Percentiles rank a stretch among this genome's conserved stretches.
Evolutionary conservation across 2,329 filamentous ascomycete species (phyloP).

Genomic region (Penicillium sp.): DNA sequence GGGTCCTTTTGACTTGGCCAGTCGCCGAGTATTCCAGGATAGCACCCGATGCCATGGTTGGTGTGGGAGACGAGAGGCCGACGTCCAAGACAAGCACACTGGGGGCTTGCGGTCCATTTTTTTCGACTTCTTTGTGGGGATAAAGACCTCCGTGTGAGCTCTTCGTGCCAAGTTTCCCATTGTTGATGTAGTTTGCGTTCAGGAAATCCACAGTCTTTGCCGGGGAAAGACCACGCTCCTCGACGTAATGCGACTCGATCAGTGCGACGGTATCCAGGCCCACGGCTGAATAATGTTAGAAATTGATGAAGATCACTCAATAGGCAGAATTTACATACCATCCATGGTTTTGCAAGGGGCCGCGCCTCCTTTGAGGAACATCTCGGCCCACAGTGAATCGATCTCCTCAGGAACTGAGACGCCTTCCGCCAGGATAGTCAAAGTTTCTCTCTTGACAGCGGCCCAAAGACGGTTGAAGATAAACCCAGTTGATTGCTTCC

Average conservation of each 20-base stretch:
- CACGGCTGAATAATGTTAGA: conserved; percentile 30
- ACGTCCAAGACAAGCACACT: conserved; percentile 22
- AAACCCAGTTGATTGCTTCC: conserved; percentile 52
- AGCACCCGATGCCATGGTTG: conserved; percentile 15
- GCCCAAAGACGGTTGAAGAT: conserved; percentile 60
- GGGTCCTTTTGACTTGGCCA: not conserved
- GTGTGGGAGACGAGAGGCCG: conserved; percentile 18
- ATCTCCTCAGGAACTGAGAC: conserved; percentile 52
- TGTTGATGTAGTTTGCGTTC: conserved; percentile 44
- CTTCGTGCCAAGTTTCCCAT: conserved; percentile 51
- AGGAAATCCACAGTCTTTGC: conserved; percentile 48
- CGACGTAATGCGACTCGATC: conserved; percentile 55
- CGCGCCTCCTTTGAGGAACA: conserved; percentile 33
- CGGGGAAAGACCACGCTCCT: conserved; percentile 46
- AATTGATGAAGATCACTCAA: not conserved
- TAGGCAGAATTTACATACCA: conserved; percentile 14
- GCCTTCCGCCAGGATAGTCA: conserved; percentile 52
- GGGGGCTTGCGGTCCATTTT: too few relatives aligned
- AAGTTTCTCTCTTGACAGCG: conserved; percentile 53
- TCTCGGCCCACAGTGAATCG: conserved; percentile 48
- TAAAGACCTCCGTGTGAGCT: conserved; percentile 43
- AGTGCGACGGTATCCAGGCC: conserved; percentile 55
- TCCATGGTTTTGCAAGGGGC: conserved; percentile 49
- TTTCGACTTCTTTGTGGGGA: conserved; percentile 19
- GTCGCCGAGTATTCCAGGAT: conserved; percentile 17